Conservation (phyloP, 2,329 filamentous ascomycete species). For the Botrytis sinoallii region DNA sequence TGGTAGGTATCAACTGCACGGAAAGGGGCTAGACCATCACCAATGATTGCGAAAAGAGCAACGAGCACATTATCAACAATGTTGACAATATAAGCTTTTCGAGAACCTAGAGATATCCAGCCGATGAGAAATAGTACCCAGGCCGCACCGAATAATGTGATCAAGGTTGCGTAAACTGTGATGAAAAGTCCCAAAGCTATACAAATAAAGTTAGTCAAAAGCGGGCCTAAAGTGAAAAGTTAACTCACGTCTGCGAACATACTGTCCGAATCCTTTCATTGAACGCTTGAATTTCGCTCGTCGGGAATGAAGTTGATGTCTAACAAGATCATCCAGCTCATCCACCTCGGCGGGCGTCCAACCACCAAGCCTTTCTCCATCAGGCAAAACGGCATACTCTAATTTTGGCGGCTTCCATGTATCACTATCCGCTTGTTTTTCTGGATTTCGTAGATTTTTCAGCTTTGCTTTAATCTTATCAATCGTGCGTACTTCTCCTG, state of each 20-base stretch:
- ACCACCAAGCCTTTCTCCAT: slow-evolving; percentile 67
- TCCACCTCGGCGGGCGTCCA: slow-evolving; percentile 72
- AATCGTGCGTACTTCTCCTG: slow-evolving; percentile 25
- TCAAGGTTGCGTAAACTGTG: slow-evolving; percentile 77
- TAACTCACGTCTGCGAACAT: slow-evolving; percentile 63
- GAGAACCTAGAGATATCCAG: slow-evolving; percentile 79
- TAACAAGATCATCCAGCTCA: slow-evolving; percentile 80
- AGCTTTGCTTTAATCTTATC: slow-evolving; percentile 29
- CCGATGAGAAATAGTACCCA: slow-evolving; percentile 88
- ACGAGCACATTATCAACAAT: slow-evolving; percentile 68
- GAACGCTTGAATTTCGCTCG: slow-evolving; percentile 74
- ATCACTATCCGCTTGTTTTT: slow-evolving; percentile 19
- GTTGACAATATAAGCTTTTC: slow-evolving; percentile 65
- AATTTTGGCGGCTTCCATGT: slow-evolving; percentile 27
- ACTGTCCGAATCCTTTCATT: slow-evolving; percentile 77
- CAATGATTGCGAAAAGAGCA: slow-evolving; percentile 66
- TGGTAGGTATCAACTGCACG: slow-evolving; percentile 81
- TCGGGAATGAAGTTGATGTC: slow-evolving; percentile 80
- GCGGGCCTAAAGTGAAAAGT: not conserved
- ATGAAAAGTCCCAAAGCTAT: slow-evolving; percentile 73
- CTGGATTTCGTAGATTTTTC: slow-evolving; percentile 23
- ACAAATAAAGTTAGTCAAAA: not conserved
- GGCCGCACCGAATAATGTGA: slow-evolving; percentile 78
- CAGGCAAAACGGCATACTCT: slow-evolving; percentile 70
- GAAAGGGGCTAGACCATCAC: slow-evolving; percentile 69